Conservation (phyloP, 2,329 filamentous ascomycete species). For the Eutypa lata region DNA sequence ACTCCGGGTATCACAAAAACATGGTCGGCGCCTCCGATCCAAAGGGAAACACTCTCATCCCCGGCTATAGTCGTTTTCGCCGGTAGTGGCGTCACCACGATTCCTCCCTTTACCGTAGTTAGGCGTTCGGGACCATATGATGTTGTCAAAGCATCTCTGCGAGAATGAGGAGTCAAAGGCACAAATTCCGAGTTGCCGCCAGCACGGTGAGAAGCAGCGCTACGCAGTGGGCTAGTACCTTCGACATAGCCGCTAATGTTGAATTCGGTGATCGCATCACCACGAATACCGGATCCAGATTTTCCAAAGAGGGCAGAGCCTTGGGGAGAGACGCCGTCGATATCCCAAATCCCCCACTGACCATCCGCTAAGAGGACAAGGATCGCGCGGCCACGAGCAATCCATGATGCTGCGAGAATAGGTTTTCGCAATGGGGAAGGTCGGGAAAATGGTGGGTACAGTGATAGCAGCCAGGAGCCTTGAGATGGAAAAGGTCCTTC, state of each 20-base stretch:
- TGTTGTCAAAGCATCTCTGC: slow-evolving; percentile 49
- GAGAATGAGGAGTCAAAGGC: slow-evolving; percentile 62
- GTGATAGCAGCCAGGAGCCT: slow-evolving; percentile 62
- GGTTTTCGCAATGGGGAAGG: slow-evolving; percentile 52
- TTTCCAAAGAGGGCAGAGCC: slow-evolving; percentile 46
- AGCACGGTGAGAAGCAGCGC: slow-evolving; percentile 34
- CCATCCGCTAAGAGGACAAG: slow-evolving; percentile 59
- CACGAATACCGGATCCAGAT: slow-evolving; percentile 49
- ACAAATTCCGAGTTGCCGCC: slow-evolving; percentile 49
- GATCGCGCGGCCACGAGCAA: slow-evolving; percentile 57
- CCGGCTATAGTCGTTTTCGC: slow-evolving; percentile 39
- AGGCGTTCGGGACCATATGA: slow-evolving; percentile 49
- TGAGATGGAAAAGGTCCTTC: slow-evolving; percentile 52
- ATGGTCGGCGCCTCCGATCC: slow-evolving; percentile 55
- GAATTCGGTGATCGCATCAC: slow-evolving; percentile 57
- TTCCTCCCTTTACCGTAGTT: slow-evolving; percentile 48
- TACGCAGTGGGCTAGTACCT: slow-evolving; percentile 54
- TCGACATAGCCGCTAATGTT: slow-evolving; percentile 59
- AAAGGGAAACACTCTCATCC: slow-evolving; percentile 55
- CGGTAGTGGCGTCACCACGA: slow-evolving; percentile 47
- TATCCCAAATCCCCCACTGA: slow-evolving; percentile 67
- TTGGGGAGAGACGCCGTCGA: slow-evolving; percentile 54
- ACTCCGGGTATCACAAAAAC: slow-evolving; percentile 55
- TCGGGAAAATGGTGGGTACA: slow-evolving; percentile 55
- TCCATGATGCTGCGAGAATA: slow-evolving; percentile 61